phyloP scores from a whole-genome alignment of 1,284 basidiomycete species.

The Ustilago hordei region DNA sequence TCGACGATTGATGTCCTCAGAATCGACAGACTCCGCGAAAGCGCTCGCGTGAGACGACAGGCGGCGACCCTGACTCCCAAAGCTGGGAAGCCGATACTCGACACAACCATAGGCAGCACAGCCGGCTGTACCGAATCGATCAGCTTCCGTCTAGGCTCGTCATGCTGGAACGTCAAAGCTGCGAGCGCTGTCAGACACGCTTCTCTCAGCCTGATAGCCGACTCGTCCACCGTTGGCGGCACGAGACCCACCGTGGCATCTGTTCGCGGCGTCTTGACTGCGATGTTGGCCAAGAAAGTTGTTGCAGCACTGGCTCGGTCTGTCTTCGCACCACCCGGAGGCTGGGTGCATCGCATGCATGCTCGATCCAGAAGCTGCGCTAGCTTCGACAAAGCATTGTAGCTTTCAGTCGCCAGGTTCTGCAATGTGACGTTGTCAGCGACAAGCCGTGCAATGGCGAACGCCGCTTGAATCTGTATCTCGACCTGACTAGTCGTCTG shows the following conservation, averaged over 20 bases:
- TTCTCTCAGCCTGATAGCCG: conserved; percentile 55
- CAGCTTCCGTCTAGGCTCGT: conserved; percentile 56
- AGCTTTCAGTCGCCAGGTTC: conserved; percentile 48
- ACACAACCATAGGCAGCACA: conserved; percentile 54
- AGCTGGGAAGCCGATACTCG: conserved; percentile 47
- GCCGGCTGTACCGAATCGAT: conserved; percentile 54
- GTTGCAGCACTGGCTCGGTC: conserved; percentile 16
- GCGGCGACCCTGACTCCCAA: conserved; percentile 63
- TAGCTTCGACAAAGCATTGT: conserved; percentile 48
- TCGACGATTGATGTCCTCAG: conserved; percentile 64
- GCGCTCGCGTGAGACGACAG: conserved; percentile 56
- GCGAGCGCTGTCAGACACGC: conserved; percentile 58
- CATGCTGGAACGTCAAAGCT: conserved; percentile 56
- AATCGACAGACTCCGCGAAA: conserved; percentile 61
- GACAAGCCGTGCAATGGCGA: conserved; percentile 59
- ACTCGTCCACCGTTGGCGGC: conserved; percentile 47
- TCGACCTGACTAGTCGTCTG: conserved; percentile 36
- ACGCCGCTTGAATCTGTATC: conserved; percentile 60
- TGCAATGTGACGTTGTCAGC: conserved; percentile 57
- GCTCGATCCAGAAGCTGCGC: conserved; percentile 44
- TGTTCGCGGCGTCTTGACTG: conserved; percentile 12
- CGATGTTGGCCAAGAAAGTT: conserved; percentile 23
- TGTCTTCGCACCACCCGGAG: conserved; percentile 12
- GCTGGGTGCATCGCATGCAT: conserved; percentile 25
- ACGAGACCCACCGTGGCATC: conserved; percentile 34